phyloP scores from a whole-genome alignment of 352 stramenopile genomes.

The Globisporangium solare region DNA sequence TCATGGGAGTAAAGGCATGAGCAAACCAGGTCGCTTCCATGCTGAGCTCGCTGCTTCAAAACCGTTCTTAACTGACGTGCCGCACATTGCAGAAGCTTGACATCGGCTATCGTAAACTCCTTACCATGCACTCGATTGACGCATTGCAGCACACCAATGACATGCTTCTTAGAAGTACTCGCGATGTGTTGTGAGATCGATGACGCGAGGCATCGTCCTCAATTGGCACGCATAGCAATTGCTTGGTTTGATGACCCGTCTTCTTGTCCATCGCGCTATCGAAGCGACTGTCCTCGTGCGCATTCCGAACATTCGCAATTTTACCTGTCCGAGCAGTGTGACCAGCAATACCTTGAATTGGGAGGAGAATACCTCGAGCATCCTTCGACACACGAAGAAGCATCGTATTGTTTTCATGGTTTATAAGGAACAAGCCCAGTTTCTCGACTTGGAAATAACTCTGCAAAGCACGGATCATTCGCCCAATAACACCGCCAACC shows the following conservation, averaged over 20 bases:
- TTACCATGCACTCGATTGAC: constrained; percentile 21
- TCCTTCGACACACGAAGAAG: constrained; percentile 12
- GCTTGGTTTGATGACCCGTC: constrained; percentile 16
- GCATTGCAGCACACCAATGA: constrained; percentile 23
- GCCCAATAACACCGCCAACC: constrained; percentile 24
- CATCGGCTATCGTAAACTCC: constrained; percentile 16
- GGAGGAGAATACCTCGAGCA: constrained; percentile 10
- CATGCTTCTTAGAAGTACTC: neutral
- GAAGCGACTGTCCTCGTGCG: constrained; percentile 23
- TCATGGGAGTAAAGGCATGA: constrained; percentile 4
- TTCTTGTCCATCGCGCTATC: constrained; percentile 21
- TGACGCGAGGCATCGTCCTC: neutral
- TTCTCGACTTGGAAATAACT: constrained; percentile 34
- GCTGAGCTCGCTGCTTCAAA: neutral
- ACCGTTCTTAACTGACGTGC: neutral
- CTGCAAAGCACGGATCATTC: constrained; percentile 25
- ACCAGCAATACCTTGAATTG: constrained; percentile 22
- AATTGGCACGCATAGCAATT: constrained; percentile 5
- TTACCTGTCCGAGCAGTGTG: constrained; percentile 15
- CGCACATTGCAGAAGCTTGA: constrained; percentile 14
- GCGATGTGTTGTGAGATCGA: constrained; percentile 8
- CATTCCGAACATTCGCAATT: constrained; percentile 21
- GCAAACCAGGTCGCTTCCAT: neutral
- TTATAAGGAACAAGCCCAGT: constrained; percentile 23
- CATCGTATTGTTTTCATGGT: constrained; percentile 14